Base-by-base conservation (phyloP, 2,329 filamentous ascomycete genomes). In the Phaeophleospora eucalypticola region DNA sequence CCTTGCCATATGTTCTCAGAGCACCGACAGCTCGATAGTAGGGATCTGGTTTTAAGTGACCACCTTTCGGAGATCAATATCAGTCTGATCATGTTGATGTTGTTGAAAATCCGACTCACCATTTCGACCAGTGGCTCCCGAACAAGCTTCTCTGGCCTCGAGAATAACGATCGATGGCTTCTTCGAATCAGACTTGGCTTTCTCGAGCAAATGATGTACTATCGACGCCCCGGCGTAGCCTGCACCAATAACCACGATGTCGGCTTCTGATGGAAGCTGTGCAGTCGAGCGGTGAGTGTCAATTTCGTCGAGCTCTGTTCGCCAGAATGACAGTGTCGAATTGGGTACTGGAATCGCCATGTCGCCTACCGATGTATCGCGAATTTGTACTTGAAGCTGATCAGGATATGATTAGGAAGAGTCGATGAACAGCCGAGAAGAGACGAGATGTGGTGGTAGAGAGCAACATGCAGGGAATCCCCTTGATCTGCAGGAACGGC, bases 211-310 rank as follows among this genome's bases (percentile, higher is more conserved):
- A 40, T 61, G 58, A 36, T 60, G 54, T 14, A 54, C 53, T 38
- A 56, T 52, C 9, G 54, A 48, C 19, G 59, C 53, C 32, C 60
- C 60, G 35, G 53, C 46, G 37, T 57, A 51, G 17, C 60, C 60
- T 18, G 58, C 52, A n/a, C 60, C 60, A 40, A 62, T 54, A 14
- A 62, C 53, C 15, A 56, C 54, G 35, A 62, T 50, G 20, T 61
- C 58, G 27, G 48, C 54, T 45, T 53, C 47, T 33, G 36, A 8
- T 15, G 60, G 60, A 16, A 89, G 69, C 4, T 78, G 67, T 1
- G 70, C 59, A 0, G 86, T 88, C 0, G 82, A 83, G 17, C 79
- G 77, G 60, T 87, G 81, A n/a, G 82, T 61, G 46, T 74, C 70
- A 2, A 77, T 58, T 1, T 56, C 47, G 51, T 71, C 64, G 4